Evolutionary conservation across 2,329 filamentous ascomycete species (phyloP), one percentile per base, ranked within the genome.

Genomic region (Orbilia quercus): DNA sequence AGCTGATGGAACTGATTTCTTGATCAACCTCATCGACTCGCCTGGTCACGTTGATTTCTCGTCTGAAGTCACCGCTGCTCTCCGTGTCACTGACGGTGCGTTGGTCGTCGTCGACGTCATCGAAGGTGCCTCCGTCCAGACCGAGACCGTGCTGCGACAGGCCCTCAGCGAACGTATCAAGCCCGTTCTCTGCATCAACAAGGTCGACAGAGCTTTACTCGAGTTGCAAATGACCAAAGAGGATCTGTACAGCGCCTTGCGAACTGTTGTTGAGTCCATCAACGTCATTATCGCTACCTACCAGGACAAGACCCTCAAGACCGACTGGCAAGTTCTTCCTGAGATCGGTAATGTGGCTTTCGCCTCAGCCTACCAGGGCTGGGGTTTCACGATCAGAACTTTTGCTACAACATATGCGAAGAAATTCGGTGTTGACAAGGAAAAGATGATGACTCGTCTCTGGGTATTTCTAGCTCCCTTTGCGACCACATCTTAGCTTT

Each of bases 11-110:
- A 90, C 90, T 83, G 92, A 96, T 83, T 99, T 99, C 90, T 87
- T 99, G 87, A 96, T 99, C 90, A 99, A 99, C 90, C 88, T 99
- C 85, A 99, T 99, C 83, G 95, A 99, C 85, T 99, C 95, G 74
- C 95, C 95, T 76, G 95, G 95, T 88, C 95, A 99, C 94, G 95
- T 99, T 86, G 95, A 99, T 86, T 99, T 99, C 90, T 99, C 95
- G 44, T 99, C 95, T 78, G 95, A 99, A 83, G 95, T 99, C 82
- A 99, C 95, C 82, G 95, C 95, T 82, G 95, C 95, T 82, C 94
- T 99, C 81, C 95, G 95, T 92, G 95, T 99, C 85, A 99, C 95
- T 80, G 95, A 99, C 81, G 95, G 95, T 91, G 95, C 95, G 80
- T 91, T 99, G 79, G 95, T 99, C 82, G 95, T 99, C 85, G 95